A percentile compares a stretch with the other conserved stretches of the same genome.
phyloP scores from a whole-genome alignment of 2,329 filamentous ascomycete species.

The Cryphonectria nitschkei region DNA sequence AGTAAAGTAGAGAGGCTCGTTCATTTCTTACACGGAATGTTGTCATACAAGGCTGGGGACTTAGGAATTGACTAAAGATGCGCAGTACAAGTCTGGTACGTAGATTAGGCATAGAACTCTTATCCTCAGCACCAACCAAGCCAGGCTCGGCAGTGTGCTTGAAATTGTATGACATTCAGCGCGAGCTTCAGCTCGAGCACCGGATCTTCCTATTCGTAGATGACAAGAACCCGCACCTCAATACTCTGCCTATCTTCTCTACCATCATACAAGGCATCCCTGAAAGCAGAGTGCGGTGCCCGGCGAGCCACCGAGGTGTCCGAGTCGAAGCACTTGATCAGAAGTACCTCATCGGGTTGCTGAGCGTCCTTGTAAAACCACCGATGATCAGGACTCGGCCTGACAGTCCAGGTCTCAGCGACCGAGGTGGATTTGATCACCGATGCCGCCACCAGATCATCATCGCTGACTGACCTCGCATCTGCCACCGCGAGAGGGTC shows the following conservation, averaged over 20 bases:
- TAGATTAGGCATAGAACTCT: neutral
- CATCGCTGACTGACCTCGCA: constrained; percentile 41
- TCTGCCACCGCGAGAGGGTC: constrained; percentile 48
- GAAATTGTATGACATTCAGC: neutral
- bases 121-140: neutral
- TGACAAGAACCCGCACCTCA: constrained; percentile 27
- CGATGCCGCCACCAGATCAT: constrained; percentile 43
- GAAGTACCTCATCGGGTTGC: constrained; percentile 55
- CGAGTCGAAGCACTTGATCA: constrained; percentile 66
- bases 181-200: neutral
- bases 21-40: neutral
- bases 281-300: constrained; percentile 35
- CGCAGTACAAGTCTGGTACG: neutral
- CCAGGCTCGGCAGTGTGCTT: neutral
- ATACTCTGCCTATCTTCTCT: constrained; percentile 34
- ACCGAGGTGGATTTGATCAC: constrained; percentile 40
- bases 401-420: constrained; percentile 20
- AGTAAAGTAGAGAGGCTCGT: neutral
- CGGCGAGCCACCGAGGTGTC: constrained; percentile 39
- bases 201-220: neutral
- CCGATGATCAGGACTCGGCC: constrained; percentile 10
- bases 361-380: constrained; percentile 59
- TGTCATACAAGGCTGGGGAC: neutral
- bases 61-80: neutral
- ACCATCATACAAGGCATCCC: constrained; percentile 38